These are phyloP conservation scores for Candida berthetii DNA, from an alignment of 805 yeast genomes.

Conservation along the genomic window DNA sequence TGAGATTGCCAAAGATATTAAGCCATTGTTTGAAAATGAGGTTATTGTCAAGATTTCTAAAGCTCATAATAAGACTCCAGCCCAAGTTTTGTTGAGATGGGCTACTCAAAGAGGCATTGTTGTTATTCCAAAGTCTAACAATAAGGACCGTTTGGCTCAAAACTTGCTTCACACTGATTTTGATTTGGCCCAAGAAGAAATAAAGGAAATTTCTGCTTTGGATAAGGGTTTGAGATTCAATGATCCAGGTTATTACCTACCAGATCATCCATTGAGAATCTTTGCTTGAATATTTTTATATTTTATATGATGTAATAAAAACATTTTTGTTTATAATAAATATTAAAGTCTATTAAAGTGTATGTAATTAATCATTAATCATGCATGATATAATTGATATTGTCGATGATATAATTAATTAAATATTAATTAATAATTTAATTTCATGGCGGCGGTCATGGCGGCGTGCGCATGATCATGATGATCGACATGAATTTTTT, in stretches of 20 bases:
- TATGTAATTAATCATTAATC: too few species aligned
- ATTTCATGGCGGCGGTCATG: too few species aligned
- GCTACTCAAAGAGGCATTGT: conserved; percentile 74
- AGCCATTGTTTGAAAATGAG: conserved; percentile 53
- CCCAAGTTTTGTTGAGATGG: conserved; percentile 77
- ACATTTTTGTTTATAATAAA: not conserved
- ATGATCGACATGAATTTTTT: too few species aligned
- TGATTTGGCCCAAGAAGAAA: conserved; percentile 46
- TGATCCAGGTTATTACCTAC: conserved; percentile 55
- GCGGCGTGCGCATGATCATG: too few species aligned
- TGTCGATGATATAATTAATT: too few species aligned
- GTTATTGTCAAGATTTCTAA: conserved; percentile 47
- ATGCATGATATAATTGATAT: too few species aligned
- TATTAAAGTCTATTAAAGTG: too few species aligned
- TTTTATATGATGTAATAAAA: not conserved
- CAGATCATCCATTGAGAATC: conserved; percentile 26
- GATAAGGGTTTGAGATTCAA: conserved; percentile 75
- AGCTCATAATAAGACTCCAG: conserved; percentile 46
- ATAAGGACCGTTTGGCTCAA: conserved; percentile 52
- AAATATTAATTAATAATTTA: too few species aligned
- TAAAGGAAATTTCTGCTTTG: conserved; percentile 49
- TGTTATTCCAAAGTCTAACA: conserved; percentile 77
- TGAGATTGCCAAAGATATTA: conserved; percentile 43
- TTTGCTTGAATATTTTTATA: conserved; percentile 14
- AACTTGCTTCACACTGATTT: conserved; percentile 56